Evolutionary conservation across 2,329 filamentous ascomycete genomes (phyloP), one percentile per base, ranked within the genome.

Genomic region (Lasiodiplodia citricola): DNA sequence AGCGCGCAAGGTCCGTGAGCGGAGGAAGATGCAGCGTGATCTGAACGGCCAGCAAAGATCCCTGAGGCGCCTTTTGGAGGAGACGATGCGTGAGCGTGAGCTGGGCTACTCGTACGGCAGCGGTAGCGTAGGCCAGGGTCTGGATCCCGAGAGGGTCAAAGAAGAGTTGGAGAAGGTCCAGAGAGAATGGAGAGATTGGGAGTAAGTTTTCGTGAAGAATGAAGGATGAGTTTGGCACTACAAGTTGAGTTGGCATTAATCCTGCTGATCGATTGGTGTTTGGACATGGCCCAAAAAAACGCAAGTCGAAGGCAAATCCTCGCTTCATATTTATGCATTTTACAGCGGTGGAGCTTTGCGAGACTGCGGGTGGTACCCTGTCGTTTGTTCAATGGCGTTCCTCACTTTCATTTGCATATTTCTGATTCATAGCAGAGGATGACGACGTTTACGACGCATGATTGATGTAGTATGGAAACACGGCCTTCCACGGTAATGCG

Each of bases 1-100:
- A 68, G 83, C 84, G 28, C 90, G 90, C 71, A 79, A 97, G 50
- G 87, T 86, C 73, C 83, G 90, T 72, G 84, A 87, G 72, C 77
- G 87, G 23, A 84, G 88, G 68, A 70, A 70, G 44, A 72, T 70
- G 10, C 77, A 80, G 67, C 55, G 41, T 4, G 55, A 67, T 8
- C 18, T 67, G 10, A 51, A 51, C 23, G 23, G n/a, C 18, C 54
- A 58, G 25, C 16, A 67, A 13, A 54, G 65, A 41, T 51, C 41
- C 8, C 4, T 67, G 41, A 58, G 23, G 41, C n/a, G 35, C n/a
- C 18, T 52, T 14, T 16, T 67, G 2, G 54, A 67, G 8, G 65
- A 67, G 4, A 16, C 35, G 54, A n/a, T 64, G 28, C 60, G 72
- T 60, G 52, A 55, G 44, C 62, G 67, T 8, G 64, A 56, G 25